Evolutionary conservation across 768 basidiomycete genomes (phyloP), one percentile per base, ranked within the genome.

Genomic region (Pulveroboletus frians): DNA sequence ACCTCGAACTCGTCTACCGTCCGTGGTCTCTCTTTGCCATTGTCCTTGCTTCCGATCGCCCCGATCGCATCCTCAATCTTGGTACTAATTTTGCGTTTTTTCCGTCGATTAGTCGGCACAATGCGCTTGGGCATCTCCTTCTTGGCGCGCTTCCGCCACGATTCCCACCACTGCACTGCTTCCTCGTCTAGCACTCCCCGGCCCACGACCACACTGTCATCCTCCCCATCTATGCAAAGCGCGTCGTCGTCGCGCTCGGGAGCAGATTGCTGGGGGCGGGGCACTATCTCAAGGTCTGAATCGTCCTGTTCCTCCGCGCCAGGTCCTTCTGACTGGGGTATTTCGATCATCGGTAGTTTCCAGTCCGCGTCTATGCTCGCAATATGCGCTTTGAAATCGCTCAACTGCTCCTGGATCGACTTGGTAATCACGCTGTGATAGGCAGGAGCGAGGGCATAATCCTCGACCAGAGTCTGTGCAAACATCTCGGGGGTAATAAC

Each of bases 401-500:
- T 77, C 38, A 97, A 71, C 59, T 96, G 92, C 59, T 95, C 92
- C 54, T 91, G 84, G 51, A 99, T 95, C 15, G 83, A 74, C 64
- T 88, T 86, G 38, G 81, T 74, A 64, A 96, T 92, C 40, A 82
- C 66, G 17, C 69, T 57, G 57, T 84, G 81, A 60, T 85, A 86
- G 47, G 70, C 76, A 21, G 79, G 64, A 0, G 87, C 75, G 27
- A 98, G 80, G 13, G 73, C 70, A 57, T 97, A 95, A 68, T 99
- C 96, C 60, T 95, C 94, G 18, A 95, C 83, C 17, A 98, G 73
- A 14, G 86, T 84, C 58, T 91, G 85, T 7, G 94, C 95, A 57
- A 98, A 96, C 35, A 81, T 68, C 63, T 95, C 91, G 2, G 93
- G 92, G 0, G 91, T 91, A 26, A 97, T 82, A 41, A 92, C 71